Conservation (phyloP, 495 filamentous ascomycete species). For the Penicillium subrubescens region DNA sequence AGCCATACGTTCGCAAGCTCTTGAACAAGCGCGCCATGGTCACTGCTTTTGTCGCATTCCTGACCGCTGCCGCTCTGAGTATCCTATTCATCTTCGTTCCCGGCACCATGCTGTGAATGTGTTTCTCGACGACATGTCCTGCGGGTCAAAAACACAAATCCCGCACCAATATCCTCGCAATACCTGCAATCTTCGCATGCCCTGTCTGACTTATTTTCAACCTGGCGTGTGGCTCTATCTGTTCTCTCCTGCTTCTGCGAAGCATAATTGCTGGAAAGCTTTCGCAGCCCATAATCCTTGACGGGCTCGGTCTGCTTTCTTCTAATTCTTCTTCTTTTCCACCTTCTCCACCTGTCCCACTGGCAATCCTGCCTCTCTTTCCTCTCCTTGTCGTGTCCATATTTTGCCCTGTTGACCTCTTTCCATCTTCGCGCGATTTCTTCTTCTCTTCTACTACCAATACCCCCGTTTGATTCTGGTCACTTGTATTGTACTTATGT, state of each 20-base stretch:
- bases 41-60: conserved; percentile 68
- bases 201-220: conserved; percentile 3
- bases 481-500: conserved; percentile 40
- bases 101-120: conserved; percentile 74
- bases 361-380: conserved; percentile 15
- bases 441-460: conserved; percentile 36
- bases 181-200: conserved; percentile 4
- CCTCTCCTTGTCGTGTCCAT: conserved; percentile 30
- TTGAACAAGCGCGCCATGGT: conserved; percentile 78
- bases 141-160: not conserved
- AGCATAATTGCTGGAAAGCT: conserved; percentile 15
- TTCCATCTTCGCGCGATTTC: conserved; percentile 11
- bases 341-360: conserved; percentile 9
- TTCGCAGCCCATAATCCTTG: not conserved
- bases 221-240: conserved; percentile 8
- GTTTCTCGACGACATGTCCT: not conserved
- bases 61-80: conserved; percentile 75
- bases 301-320: not conserved
- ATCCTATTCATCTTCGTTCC: conserved; percentile 92
- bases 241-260: conserved; percentile 23
- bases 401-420: conserved; percentile 22
- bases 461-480: conserved; percentile 39
- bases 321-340: not conserved
- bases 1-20: conserved; percentile 85
- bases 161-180: not conserved